Evolutionary conservation across 2,329 filamentous ascomycete genomes (phyloP), one percentile per base, ranked within the genome.

Genomic region (Scedosporium apiospermum): DNA sequence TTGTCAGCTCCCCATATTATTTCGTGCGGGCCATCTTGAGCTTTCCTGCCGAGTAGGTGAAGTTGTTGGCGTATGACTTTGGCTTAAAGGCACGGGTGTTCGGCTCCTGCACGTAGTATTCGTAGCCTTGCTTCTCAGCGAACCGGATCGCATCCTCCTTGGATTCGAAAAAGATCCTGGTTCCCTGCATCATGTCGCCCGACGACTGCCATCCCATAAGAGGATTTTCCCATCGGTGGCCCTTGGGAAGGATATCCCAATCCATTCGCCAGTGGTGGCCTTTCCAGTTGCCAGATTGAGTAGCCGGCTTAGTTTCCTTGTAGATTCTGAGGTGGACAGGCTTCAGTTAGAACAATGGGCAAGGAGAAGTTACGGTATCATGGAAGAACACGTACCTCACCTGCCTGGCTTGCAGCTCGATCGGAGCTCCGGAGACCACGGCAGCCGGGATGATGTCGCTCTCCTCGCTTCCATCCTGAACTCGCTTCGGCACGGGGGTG

Each of bases 171-270:
- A 88, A 88, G 70, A 99, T 77, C 73, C 92, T 85, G 58, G 92
- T 96, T 71, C 92, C 93, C 76, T 99, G 93, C 91, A 99, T 95
- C 73, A 86, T 86, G 76, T 99, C 95, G 63, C 84, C 93, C 18
- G 92, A 96, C 26, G 93, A 98, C 74, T 97, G 93, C 96, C 96
- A 99, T 65, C 95, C 95, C 86, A 99, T 99, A 74, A 99, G 78
- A 57, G 89, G 91, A 78, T 99, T 99, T 81, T 99, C 95, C 96
- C 95, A 99, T 69, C 95, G 86, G 77, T 97, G 91, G 65, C 95
- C 95, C 80, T 96, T 97, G 69, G 82, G 78, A 38, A 98, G 82
- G 58, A 96, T 86, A 74, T 99, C 95, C 95, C 95, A 99, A 75
- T 99, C 95, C 92, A 99, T 96, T 60, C 93, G 88, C 95, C 95